Conservation (phyloP, 306 rosid species). For the Morella rubra region DNA sequence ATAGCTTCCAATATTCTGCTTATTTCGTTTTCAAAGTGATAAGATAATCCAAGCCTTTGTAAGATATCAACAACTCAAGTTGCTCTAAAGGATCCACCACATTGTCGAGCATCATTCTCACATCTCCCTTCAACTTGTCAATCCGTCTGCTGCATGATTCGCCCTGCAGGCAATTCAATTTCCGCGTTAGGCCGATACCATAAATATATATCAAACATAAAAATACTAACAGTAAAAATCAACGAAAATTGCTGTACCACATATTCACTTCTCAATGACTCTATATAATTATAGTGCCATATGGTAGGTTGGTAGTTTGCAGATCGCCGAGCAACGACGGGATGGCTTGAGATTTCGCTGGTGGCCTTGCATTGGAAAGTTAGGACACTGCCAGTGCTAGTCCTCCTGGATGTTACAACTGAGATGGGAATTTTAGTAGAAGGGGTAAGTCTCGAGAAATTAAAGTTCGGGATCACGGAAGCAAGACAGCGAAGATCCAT, state of each 20-base stretch:
- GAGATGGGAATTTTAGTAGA: too few species aligned
- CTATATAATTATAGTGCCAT: slow-evolving; percentile 22
- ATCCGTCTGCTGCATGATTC: neutral
- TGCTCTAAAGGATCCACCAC: slow-evolving; percentile 13
- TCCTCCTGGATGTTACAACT: too few species aligned
- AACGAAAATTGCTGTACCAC: neutral
- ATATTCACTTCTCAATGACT: slow-evolving; percentile 13
- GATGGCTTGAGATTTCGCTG: too few species aligned
- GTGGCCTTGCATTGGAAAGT: too few species aligned
- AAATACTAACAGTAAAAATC: neutral
- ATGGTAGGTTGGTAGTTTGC: slow-evolving; percentile 27
- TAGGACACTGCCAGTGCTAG: too few species aligned
- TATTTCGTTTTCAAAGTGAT: slow-evolving; percentile 27
- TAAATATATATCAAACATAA: neutral
- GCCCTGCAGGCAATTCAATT: slow-evolving; percentile 11
- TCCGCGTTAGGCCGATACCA: neutral
- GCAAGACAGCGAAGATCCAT: too few species aligned
- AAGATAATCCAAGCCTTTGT: slow-evolving; percentile 25
- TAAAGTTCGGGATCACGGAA: too few species aligned
- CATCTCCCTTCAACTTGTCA: slow-evolving; percentile 5
- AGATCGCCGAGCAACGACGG: neutral
- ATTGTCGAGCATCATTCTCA: neutral
- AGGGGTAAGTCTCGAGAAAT: too few species aligned
- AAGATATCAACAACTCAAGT: slow-evolving; percentile 26
- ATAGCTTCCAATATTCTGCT: neutral